These are phyloP conservation scores for Neurospora discreta DNA, from an alignment of 495 filamentous ascomycete genomes.

Conservation along the genomic window DNA sequence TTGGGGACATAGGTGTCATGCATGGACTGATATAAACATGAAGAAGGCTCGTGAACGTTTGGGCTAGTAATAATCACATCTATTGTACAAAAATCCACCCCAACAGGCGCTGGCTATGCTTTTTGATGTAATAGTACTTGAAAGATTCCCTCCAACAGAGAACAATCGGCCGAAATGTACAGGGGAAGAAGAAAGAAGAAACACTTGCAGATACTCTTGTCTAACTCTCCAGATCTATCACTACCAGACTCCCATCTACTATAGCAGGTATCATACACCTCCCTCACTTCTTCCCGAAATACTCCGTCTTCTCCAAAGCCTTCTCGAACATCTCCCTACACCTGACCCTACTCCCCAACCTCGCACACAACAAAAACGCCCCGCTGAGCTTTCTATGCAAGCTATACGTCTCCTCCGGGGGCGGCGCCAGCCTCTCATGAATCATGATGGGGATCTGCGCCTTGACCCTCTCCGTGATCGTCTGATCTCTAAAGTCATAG, in stretches of 20 bases:
- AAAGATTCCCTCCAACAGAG: no score
- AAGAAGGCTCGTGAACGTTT: no score
- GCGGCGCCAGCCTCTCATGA: slow-evolving; percentile 72
- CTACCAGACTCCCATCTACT: neutral
- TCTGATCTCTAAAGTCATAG: slow-evolving; percentile 90
- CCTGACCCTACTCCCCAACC: slow-evolving; percentile 66
- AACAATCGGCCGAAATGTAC: no score
- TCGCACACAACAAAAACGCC: slow-evolving; percentile 85
- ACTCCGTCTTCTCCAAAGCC: slow-evolving; percentile 43
- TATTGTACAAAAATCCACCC: no score
- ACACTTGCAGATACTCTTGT: neutral
- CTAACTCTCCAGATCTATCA: neutral
- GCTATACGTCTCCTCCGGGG: slow-evolving; percentile 96
- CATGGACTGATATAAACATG: no score
- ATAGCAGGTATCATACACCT: slow-evolving; percentile 3
- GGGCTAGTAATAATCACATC: no score
- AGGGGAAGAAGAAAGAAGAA: neutral
- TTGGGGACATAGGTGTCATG: no score
- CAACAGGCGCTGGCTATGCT: no score
- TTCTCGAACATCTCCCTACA: slow-evolving; percentile 73
- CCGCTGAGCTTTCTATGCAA: slow-evolving; percentile 93
- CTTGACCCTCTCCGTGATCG: slow-evolving; percentile 85
- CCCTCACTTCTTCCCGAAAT: neutral
- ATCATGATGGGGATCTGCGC: slow-evolving; percentile 86
- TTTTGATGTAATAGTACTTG: no score